phyloP scores from a whole-genome alignment of 2,329 filamentous ascomycete genomes.

The Penicillium sp. region DNA sequence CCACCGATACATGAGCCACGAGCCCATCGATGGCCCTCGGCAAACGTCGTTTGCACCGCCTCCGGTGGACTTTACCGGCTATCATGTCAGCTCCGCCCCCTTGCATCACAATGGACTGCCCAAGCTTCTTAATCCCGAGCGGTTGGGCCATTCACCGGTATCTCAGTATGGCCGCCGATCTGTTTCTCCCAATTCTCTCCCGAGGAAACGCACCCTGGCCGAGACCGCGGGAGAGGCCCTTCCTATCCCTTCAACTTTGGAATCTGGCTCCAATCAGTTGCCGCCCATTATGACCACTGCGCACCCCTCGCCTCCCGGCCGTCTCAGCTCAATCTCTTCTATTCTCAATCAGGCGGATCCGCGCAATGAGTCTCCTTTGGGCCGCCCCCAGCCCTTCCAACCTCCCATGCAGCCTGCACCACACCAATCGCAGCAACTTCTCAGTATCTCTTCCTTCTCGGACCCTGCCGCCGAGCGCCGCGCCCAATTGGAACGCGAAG shows the following conservation, averaged over 20 bases:
- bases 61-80: constrained; percentile 54
- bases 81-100: constrained; percentile 37
- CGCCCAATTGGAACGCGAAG: constrained; percentile 68
- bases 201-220: constrained; percentile 41
- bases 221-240: constrained; percentile 35
- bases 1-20: constrained; percentile 34
- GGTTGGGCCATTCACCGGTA: constrained; percentile 32
- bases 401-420: constrained; percentile 25
- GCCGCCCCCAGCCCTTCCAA: constrained; percentile 34
- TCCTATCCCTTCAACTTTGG: constrained; percentile 33
- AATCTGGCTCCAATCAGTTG: constrained; percentile 40
- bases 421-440: constrained; percentile 31
- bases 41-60: constrained; percentile 43
- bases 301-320: constrained; percentile 52
- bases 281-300: constrained; percentile 42
- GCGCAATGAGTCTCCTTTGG: constrained; percentile 43
- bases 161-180: constrained; percentile 37
- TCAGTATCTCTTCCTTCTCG: constrained; percentile 50
- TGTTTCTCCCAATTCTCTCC: constrained; percentile 33
- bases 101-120: constrained; percentile 36
- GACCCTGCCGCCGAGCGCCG: constrained; percentile 63
- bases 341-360: constrained; percentile 64
- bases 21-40: constrained; percentile 42
- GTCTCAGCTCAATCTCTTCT: constrained; percentile 74
- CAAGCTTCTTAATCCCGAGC: constrained; percentile 36